A percentile compares a stretch with the other conserved stretches of the same genome.
These are phyloP conservation scores for Adiantum capillusveneris DNA, from an alignment of 75 land plant species.

Conservation along the genomic window DNA sequence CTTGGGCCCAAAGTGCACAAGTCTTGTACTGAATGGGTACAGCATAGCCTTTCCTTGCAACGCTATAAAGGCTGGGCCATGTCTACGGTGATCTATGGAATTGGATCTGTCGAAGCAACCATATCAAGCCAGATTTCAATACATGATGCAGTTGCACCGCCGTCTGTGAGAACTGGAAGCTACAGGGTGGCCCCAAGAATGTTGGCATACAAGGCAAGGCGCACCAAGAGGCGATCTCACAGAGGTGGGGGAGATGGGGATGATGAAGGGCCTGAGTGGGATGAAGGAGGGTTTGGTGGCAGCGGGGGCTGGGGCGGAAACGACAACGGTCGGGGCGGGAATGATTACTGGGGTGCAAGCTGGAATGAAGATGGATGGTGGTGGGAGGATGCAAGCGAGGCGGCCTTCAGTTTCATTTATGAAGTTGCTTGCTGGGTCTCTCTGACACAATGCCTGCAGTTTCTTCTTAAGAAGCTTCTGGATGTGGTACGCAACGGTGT, in stretches of 20 bases:
- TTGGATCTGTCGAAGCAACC: background rate
- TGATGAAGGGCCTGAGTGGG: constrained; percentile 3
- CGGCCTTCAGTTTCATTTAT: constrained; percentile 1
- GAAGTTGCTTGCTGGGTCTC: constrained; percentile 2
- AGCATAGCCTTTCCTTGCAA: background rate
- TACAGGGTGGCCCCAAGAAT: background rate
- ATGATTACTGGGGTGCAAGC: background rate
- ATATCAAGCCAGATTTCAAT: background rate
- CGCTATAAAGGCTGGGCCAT: background rate
- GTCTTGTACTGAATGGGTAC: background rate
- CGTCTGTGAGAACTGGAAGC: background rate
- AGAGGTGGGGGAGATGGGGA: background rate
- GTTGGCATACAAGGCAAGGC: background rate
- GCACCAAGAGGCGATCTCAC: background rate
- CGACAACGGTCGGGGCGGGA: background rate
- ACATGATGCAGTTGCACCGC: background rate
- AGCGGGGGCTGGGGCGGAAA: background rate
- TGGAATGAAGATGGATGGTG: constrained; percentile 7
- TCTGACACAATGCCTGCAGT: background rate
- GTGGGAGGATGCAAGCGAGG: background rate
- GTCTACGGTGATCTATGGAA: constrained; percentile 1
- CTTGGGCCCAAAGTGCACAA: background rate
- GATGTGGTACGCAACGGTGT: background rate
- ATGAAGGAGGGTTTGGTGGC: background rate
- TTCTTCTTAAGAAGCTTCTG: background rate